Percentiles rank a stretch among this genome's conserved stretches.
Evolutionary conservation across 495 filamentous ascomycete species (phyloP).

Genomic region (Penicillium ucsense): DNA sequence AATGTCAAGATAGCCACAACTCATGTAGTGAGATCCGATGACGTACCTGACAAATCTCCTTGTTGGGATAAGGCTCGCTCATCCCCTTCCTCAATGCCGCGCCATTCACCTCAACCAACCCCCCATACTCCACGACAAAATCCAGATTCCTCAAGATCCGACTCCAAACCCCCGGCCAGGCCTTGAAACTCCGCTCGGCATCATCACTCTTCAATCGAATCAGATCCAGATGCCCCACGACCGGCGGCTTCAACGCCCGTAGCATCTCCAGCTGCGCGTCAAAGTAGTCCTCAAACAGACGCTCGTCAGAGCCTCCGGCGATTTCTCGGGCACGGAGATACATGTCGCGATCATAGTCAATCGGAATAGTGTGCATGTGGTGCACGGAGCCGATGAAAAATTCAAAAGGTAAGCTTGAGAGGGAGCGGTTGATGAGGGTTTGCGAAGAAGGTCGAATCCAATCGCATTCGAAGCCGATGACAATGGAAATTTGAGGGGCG

Average conservation of each 20-base stretch:
- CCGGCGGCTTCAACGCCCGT: constrained; percentile 54
- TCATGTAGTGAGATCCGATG: too few relatives aligned
- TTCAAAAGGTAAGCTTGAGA: constrained; percentile 56
- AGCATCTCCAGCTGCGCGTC: constrained; percentile 82
- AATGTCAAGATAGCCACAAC: too few relatives aligned
- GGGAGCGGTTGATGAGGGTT: constrained; percentile 46
- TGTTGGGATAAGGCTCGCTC: constrained; percentile 77
- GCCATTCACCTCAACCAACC: constrained; percentile 81
- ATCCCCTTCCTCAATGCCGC: constrained; percentile 81
- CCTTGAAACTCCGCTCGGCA: constrained; percentile 46
- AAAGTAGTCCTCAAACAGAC: constrained; percentile 71
- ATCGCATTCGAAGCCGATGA: constrained; percentile 88
- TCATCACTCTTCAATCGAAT: constrained; percentile 70
- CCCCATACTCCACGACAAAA: constrained; percentile 60
- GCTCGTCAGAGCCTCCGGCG: constrained; percentile 57
- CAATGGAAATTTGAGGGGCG: constrained; percentile 58
- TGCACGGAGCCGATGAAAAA: constrained; percentile 89
- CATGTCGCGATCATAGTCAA: constrained; percentile 67
- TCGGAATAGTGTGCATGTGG: constrained; percentile 75
- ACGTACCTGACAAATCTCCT: constrained; percentile 66
- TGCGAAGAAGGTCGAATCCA: constrained; percentile 69
- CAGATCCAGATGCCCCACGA: constrained; percentile 92
- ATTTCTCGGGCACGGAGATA: constrained; percentile 53
- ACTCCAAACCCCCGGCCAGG: constrained; percentile 57
- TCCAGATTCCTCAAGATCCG: constrained; percentile 63